Conservation (phyloP, 768 basidiomycete genomes). For the Sarcomyxa edulis region DNA sequence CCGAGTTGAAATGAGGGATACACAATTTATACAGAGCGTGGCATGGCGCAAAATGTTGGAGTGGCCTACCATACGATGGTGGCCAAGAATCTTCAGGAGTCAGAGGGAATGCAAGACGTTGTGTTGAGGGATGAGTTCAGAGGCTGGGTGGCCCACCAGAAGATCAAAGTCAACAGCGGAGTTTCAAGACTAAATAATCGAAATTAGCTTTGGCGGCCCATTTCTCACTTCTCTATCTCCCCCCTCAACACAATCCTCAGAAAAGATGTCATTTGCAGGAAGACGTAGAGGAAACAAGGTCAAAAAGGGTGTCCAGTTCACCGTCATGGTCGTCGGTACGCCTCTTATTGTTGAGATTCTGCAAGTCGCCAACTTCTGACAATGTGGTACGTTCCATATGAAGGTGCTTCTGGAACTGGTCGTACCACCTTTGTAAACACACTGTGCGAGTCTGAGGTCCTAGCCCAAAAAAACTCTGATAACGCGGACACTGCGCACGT, state of each 20-base stretch:
- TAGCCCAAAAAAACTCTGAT: slow-evolving; percentile 82
- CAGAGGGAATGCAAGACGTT: no score
- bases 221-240: slow-evolving; percentile 18
- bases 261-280: slow-evolving; percentile 77
- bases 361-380: slow-evolving; percentile 14
- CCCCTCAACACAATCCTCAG: slow-evolving; percentile 7
- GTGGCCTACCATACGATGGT: slow-evolving; percentile 4
- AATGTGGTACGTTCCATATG: slow-evolving; percentile 8
- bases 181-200: slow-evolving; percentile 29
- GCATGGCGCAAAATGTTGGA: slow-evolving; percentile 3
- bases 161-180: slow-evolving; percentile 24
- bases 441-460: slow-evolving; percentile 92
- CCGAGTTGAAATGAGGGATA: neutral
- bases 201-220: slow-evolving; percentile 25
- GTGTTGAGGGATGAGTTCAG: slow-evolving; percentile 1
- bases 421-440: slow-evolving; percentile 99
- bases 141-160: slow-evolving; percentile 1
- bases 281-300: slow-evolving; percentile 90
- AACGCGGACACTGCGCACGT: slow-evolving; percentile 86
- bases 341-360: slow-evolving; percentile 17
- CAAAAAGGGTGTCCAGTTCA: slow-evolving; percentile 99
- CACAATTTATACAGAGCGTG: slow-evolving; percentile 4
- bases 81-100: neutral
- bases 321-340: slow-evolving; percentile 96
- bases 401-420: slow-evolving; percentile 96